A percentile compares a stretch with the other conserved stretches of the same genome.
Conservation (phyloP, 2,329 filamentous ascomycete genomes). For the Lasiodiplodia theobromae region DNA sequence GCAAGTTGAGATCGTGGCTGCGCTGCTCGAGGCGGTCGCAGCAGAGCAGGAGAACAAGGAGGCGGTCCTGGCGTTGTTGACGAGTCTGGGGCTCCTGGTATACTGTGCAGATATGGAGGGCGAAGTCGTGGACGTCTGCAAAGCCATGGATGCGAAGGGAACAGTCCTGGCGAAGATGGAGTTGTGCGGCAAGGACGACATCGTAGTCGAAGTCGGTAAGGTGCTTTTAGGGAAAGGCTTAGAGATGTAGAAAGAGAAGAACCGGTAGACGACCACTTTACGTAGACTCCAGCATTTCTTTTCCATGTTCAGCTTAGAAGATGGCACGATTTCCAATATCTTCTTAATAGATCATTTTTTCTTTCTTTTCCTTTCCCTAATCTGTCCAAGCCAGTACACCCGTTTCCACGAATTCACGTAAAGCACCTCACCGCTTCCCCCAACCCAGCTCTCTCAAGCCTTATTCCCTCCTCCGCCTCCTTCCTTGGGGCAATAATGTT, state of each 20-base stretch:
- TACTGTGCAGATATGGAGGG: constrained; percentile 75
- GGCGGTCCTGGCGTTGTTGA: constrained; percentile 76
- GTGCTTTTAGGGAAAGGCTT: constrained; percentile 27
- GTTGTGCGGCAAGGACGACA: constrained; percentile 16
- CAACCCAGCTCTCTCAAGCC: neutral
- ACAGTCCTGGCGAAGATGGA: constrained; percentile 21
- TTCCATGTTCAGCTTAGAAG: neutral
- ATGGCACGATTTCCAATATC: too few relatives aligned
- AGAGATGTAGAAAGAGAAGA: constrained; percentile 10
- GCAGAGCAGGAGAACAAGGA: constrained; percentile 64
- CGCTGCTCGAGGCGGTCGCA: constrained; percentile 75
- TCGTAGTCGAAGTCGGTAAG: constrained; percentile 27
- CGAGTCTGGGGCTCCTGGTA: constrained; percentile 77
- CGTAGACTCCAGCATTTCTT: neutral
- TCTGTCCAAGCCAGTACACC: neutral
- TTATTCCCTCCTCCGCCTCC: neutral
- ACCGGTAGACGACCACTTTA: neutral
- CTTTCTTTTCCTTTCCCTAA: neutral
- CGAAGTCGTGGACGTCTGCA: constrained; percentile 80
- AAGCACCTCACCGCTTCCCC: neutral
- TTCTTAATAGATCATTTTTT: neutral
- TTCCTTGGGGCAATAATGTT: neutral
- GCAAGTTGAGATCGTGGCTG: constrained; percentile 82
- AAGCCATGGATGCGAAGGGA: constrained; percentile 71
- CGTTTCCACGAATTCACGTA: neutral